Evolutionary conservation across 2,329 filamentous ascomycete species (phyloP), one percentile per base, ranked within the genome.

Genomic region (Chaetoscypha palmicola): DNA sequence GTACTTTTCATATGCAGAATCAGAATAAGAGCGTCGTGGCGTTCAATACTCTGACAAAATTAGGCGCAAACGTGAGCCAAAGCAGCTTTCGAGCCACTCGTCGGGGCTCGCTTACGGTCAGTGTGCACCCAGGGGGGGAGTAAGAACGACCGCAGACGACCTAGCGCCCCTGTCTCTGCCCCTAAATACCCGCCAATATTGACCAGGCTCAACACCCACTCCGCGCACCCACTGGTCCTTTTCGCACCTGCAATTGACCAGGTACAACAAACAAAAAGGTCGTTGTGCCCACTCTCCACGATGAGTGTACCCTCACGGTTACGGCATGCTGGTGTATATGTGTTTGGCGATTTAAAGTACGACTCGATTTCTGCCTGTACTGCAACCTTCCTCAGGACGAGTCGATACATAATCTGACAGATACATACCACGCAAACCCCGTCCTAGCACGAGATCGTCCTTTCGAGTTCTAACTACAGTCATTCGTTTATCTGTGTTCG

Each of bases 401-500:
- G 9, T 3, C 24, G n/a, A 26, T 23, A 41, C 26, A 33, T 41
- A 33, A 33, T 9, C 24, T 28, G 24, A 7, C 24, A 28, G n/a
- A n/a, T n/a, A n/a, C n/a, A 28, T 12, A 28, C 24, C 24, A 28
- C 24, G 24, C n/a, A n/a, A 28, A 12, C n/a, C 32, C 14, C 16
- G 16, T 17, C 32, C 32, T 19, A 20, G 28, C 37, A 17, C 35
- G 36, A 23, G 26, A 41, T 16, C 19, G 17, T 44, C 37, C 26
- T 26, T 32, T 30, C 49, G 14, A 24, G 30, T 49, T 45, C 55
- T 50, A 56, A 58, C 50, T 56, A 52, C 54, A 56, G 55, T 56
- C 55, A 54, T 50, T 58, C 55, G 39, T 58, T 58, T 51, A 48
- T 41, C 50, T 53, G 41, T 47, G 45, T 44, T 51, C 43, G n/a